Evolutionary conservation across 805 yeast genomes (phyloP), one percentile per base, ranked within the genome.

Genomic region (Kazachstania kunashirensis): DNA sequence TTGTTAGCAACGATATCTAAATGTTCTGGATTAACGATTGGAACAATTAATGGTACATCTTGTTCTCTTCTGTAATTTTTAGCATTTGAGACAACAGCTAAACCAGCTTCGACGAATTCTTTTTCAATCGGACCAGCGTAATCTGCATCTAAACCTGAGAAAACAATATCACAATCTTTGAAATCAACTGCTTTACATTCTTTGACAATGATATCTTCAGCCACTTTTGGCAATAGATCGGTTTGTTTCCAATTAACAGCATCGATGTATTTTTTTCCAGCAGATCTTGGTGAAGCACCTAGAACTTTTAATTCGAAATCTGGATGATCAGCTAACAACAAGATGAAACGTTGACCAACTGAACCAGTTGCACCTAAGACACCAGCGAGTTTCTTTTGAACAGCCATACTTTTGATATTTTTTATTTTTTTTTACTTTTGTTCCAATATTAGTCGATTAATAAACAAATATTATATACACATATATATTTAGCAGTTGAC

Each of bases 321-420:
- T 18, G 97, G 97, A 58, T 92, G 96, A 44, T 82, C 66, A 2
- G 86, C 73, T 45, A 92, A 68, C 33, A 92, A 67, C 33, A 89
- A 67, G 43, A 92, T 88, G 59, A 92, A 92, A 50, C 97, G 74
- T 63, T 92, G 98, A 39, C 98, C 98, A 26, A 92, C 98, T 29
- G 94, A 79, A 36, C 98, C 98, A 10, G 98, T 89, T 47, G 97
- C 97, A 34, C 98, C 98, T 43, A 89, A 70, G 49, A 92, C 96
- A 67, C 98, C 98, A 48, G 71, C 73, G 39, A 64, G 55, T 55
- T 65, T 67, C 39, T 50, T 54, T 19, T 42, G 33, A n/a, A n/a
- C n/a, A 31, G 26, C 33, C 33, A 31, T 31, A 20, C 6, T 20
- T n/a, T n/a, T n/a, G n/a, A n/a, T n/a, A n/a, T n/a, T n/a, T n/a